phyloP scores from a whole-genome alignment of 306 rosid genomes.

The Begonia fuchsioides region DNA sequence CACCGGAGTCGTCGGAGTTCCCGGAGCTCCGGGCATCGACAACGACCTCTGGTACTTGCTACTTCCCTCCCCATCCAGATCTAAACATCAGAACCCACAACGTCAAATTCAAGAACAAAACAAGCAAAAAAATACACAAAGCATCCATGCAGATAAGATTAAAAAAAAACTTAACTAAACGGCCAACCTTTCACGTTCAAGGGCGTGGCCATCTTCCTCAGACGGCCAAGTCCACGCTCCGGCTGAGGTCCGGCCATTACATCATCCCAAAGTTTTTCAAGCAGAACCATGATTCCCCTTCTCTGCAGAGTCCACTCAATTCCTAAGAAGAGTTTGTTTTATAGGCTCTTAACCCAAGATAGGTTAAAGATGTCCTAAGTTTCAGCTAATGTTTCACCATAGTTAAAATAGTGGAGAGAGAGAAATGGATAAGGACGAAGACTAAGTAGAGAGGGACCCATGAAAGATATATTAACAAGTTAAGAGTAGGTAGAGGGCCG shows the following conservation, averaged over 20 bases:
- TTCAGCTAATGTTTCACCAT: no score
- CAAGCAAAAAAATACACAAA: no score
- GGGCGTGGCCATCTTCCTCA: slow-evolving; percentile 42
- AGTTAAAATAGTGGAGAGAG: background rate
- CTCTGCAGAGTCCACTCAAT: no score
- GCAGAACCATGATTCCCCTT: slow-evolving; percentile 37
- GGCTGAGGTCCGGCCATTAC: slow-evolving; percentile 76
- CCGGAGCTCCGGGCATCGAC: slow-evolving; percentile 41
- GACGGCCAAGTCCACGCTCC: slow-evolving; percentile 65
- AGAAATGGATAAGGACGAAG: slow-evolving; percentile 38
- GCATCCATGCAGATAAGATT: background rate
- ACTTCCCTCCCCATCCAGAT: slow-evolving; percentile 25
- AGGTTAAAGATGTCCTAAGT: no score
- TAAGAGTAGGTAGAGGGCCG: slow-evolving; percentile 2
- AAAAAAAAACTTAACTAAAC: background rate
- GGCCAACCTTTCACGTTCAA: slow-evolving; percentile 25
- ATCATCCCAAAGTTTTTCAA: slow-evolving; percentile 92
- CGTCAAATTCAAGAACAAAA: no score
- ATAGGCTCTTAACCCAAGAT: background rate
- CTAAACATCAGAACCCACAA: background rate
- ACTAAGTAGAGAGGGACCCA: slow-evolving; percentile 26
- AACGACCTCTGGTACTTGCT: slow-evolving; percentile 22
- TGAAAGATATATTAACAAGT: background rate
- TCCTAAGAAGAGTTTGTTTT: background rate
- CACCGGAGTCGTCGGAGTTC: slow-evolving; percentile 18